A percentile compares a stretch with the other conserved stretches of the same genome.
Conservation (phyloP, 2,329 filamentous ascomycete genomes). For the Penicillium sp. region DNA sequence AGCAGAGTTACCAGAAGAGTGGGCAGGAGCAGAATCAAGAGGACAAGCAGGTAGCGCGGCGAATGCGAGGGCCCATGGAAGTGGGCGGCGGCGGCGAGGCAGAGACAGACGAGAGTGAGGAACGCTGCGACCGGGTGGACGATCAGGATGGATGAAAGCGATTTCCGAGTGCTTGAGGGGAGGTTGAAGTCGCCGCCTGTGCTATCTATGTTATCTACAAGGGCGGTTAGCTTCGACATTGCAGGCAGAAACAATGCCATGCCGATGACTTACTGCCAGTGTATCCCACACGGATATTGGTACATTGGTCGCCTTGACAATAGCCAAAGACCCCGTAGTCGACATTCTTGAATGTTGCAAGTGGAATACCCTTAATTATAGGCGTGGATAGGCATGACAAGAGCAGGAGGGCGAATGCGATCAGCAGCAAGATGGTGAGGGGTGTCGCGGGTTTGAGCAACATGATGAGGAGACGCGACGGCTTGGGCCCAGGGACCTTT, state of each 20-base stretch:
- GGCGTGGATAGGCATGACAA: conserved; percentile 90
- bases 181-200: conserved; percentile 59
- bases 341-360: conserved; percentile 74
- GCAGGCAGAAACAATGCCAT: conserved; percentile 15
- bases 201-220: conserved; percentile 39
- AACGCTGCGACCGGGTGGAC: conserved; percentile 90
- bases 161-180: conserved; percentile 64
- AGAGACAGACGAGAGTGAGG: conserved; percentile 80
- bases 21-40: conserved; percentile 84
- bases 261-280: conserved; percentile 66
- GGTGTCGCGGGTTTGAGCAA: conserved; percentile 94
- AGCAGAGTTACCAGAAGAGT: conserved; percentile 81
- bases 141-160: conserved; percentile 85
- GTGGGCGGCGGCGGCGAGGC: conserved; percentile 77
- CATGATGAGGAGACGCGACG: conserved; percentile 38
- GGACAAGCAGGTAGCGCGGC: conserved; percentile 77
- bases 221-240: conserved; percentile 10
- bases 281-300: conserved; percentile 78
- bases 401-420: conserved; percentile 81
- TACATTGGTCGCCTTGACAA: conserved; percentile 69
- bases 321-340: conserved; percentile 93
- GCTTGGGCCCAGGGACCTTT: background rate
- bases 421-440: conserved; percentile 78
- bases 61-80: conserved; percentile 88
- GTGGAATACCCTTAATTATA: conserved; percentile 79